phyloP scores from a whole-genome alignment of 164 flowering plant species.

The Kingdonia uniflora region DNA sequence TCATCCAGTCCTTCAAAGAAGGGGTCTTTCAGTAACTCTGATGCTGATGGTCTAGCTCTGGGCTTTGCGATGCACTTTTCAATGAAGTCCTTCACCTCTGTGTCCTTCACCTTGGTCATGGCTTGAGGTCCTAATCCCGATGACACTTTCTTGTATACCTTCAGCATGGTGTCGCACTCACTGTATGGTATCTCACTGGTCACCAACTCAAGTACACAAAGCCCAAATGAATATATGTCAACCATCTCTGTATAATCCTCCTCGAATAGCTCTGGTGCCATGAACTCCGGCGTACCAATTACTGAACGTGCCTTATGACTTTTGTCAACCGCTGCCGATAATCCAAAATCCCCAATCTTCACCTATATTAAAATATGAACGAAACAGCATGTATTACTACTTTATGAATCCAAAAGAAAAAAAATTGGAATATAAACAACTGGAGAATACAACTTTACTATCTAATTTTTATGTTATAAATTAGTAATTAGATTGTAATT shows the following conservation, averaged over 20 bases:
- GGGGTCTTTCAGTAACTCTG: not conserved
- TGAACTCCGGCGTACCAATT: not conserved
- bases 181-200: too few species aligned
- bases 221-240: too few species aligned
- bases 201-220: too few species aligned
- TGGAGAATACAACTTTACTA: too few species aligned
- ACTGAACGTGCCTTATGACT: not conserved
- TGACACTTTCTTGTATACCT: not conserved
- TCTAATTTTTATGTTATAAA: too few species aligned
- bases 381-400: too few species aligned
- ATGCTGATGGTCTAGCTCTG: not conserved
- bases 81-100: not conserved
- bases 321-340: not conserved
- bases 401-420: too few species aligned
- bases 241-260: not conserved
- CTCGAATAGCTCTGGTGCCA: not conserved
- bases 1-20: not conserved
- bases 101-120: not conserved
- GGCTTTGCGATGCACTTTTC: not conserved
- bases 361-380: too few species aligned
- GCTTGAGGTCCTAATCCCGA: not conserved
- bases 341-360: not conserved
- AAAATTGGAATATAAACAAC: too few species aligned
- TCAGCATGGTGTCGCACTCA: not conserved
- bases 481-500: too few species aligned